Conservation (phyloP, 2,329 filamentous ascomycete species). For the Claviceps spartinae region DNA sequence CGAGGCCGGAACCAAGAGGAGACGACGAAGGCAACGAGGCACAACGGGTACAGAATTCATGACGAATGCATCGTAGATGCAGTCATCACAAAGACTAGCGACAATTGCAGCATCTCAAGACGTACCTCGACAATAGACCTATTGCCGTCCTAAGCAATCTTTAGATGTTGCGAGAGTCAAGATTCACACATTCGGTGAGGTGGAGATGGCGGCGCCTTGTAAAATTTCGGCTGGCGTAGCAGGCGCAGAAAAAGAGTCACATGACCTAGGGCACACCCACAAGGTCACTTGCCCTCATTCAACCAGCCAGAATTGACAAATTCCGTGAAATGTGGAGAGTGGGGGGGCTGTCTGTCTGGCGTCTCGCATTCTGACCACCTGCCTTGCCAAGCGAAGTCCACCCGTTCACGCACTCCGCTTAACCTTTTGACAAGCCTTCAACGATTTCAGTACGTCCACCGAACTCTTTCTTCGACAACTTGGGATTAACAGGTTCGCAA, state of each 20-base stretch:
- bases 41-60: constrained; percentile 16
- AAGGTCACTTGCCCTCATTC: constrained; percentile 11
- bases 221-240: constrained; percentile 14
- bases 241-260: constrained; percentile 9
- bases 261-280: constrained; percentile 15
- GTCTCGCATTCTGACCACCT: not conserved
- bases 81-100: constrained; percentile 14
- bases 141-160: constrained; percentile 51
- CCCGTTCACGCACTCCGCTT: constrained; percentile 6
- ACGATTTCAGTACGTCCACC: not conserved
- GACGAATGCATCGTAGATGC: constrained; percentile 16
- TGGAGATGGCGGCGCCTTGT: constrained; percentile 17
- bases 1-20: constrained; percentile 8
- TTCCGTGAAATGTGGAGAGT: constrained; percentile 7
- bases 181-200: constrained; percentile 8
- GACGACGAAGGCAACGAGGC: constrained; percentile 1
- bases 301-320: constrained; percentile 3
- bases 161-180: constrained; percentile 35
- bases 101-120: constrained; percentile 36
- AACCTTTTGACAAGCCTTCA: not conserved
- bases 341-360: not conserved
- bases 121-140: constrained; percentile 48
- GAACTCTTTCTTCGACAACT: constrained; percentile 11
- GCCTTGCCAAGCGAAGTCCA: constrained; percentile 5
- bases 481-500: constrained; percentile 21